Evolutionary conservation across 1,284 basidiomycete species (phyloP).

Genomic region (Ceratobasidium sp.): DNA sequence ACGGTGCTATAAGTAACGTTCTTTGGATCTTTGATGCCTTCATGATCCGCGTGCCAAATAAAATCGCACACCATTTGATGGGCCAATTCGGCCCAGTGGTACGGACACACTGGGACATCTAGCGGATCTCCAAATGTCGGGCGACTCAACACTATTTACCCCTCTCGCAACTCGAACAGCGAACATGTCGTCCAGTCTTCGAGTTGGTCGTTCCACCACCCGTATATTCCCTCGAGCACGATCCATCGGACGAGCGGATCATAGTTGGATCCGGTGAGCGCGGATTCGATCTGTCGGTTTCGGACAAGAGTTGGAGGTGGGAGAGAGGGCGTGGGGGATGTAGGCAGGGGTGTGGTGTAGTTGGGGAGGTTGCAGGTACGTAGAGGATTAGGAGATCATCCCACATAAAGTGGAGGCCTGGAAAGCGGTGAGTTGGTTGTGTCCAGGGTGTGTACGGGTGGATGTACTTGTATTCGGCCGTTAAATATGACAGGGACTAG

Average conservation of each 20-base stretch:
- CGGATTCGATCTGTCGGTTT: conserved; percentile 67
- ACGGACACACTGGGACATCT: conserved; percentile 76
- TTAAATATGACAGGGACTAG: too few species aligned
- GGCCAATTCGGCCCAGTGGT: conserved; percentile 76
- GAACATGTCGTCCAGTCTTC: conserved; percentile 79
- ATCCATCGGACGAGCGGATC: conserved; percentile 90
- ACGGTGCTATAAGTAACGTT: too few species aligned
- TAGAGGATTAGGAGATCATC: conserved; percentile 83
- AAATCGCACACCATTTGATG: conserved; percentile 67
- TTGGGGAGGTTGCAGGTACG: conserved; percentile 82
- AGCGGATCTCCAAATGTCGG: conserved; percentile 37
- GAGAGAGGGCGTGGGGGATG: conserved; percentile 51
- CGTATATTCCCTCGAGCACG: conserved; percentile 82
- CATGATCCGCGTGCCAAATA: too few species aligned
- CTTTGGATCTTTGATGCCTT: too few species aligned
- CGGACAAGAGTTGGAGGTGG: conserved; percentile 6
- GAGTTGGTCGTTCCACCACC: conserved; percentile 71
- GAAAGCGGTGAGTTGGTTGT: conserved; percentile 7
- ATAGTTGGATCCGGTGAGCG: conserved; percentile 84
- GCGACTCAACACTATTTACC: too few species aligned
- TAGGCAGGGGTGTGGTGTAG: conserved; percentile 78
- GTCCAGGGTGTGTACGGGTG: too few species aligned
- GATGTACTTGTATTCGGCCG: too few species aligned
- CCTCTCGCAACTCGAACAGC: too few species aligned
- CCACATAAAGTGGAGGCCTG: conserved; percentile 89